Conservation (phyloP, 2,329 filamentous ascomycete genomes). For the Colletotrichum sp. region DNA sequence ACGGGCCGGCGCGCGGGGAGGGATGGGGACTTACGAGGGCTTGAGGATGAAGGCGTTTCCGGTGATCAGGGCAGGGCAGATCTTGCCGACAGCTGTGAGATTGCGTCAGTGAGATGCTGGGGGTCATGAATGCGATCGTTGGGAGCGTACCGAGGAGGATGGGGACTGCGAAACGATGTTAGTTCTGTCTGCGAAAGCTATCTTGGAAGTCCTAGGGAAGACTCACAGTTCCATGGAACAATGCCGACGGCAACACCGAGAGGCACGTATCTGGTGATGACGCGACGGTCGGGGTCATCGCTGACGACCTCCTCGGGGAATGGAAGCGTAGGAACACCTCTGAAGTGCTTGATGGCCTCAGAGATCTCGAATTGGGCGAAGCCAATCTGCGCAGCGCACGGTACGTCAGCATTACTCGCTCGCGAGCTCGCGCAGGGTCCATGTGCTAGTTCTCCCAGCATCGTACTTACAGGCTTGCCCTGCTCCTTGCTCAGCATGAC, state of each 20-base stretch:
- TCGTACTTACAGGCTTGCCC: conserved; percentile 24
- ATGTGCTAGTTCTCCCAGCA: not conserved
- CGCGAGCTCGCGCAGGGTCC: not conserved
- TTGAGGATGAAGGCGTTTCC: conserved; percentile 64
- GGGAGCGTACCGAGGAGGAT: conserved; percentile 3
- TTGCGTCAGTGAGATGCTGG: not conserved
- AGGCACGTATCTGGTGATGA: conserved; percentile 38
- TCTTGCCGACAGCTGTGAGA: conserved; percentile 49
- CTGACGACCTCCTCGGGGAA: conserved; percentile 20
- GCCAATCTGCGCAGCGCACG: not conserved
- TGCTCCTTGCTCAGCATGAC: conserved; percentile 24
- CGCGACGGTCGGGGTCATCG: conserved; percentile 29
- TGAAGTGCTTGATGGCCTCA: conserved; percentile 13
- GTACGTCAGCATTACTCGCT: not conserved
- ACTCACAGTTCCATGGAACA: conserved; percentile 60
- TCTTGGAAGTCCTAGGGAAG: conserved; percentile 36
- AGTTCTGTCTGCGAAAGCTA: not conserved
- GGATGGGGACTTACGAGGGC: conserved; percentile 41
- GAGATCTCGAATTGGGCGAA: conserved; percentile 7
- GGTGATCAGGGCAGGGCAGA: conserved; percentile 61
- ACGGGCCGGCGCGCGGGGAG: not conserved
- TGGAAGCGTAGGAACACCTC: not conserved
- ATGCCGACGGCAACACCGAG: conserved; percentile 49
- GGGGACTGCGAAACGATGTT: not conserved
- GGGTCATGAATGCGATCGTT: not conserved